Conservation (phyloP, 176 grass and related monocot genomes). For the Musa troglodytarum region DNA sequence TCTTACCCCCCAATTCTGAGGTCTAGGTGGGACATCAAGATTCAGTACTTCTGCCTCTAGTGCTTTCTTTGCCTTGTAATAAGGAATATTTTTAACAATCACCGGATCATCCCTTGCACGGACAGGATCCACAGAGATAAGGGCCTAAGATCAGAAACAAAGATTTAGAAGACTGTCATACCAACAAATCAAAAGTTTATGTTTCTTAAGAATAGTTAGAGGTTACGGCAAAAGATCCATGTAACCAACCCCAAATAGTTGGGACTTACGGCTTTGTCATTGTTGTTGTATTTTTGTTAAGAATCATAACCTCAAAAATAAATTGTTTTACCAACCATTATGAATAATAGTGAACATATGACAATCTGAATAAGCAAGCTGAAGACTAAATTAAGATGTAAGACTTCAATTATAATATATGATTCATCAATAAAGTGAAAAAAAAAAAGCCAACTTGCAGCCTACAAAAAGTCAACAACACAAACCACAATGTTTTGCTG, state of each 20-base stretch:
- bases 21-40: slow-evolving; percentile 35
- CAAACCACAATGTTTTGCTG: too few species aligned
- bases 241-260: too few species aligned
- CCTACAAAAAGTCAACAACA: background rate
- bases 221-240: too few species aligned
- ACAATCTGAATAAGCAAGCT: too few species aligned
- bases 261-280: too few species aligned
- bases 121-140: slow-evolving; percentile 28
- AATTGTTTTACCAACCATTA: too few species aligned
- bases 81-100: slow-evolving; percentile 33
- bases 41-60: slow-evolving; percentile 32
- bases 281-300: too few species aligned
- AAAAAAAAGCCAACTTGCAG: background rate
- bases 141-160: slow-evolving; percentile 11
- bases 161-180: background rate
- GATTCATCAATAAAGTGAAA: background rate
- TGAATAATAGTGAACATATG: too few species aligned
- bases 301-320: too few species aligned
- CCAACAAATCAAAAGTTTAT: too few species aligned
- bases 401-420: background rate
- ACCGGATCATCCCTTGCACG: slow-evolving; percentile 30
- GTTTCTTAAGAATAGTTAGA: too few species aligned
- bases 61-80: slow-evolving; percentile 30
- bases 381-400: background rate
- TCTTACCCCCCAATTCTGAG: slow-evolving; percentile 31